Evolutionary conservation across 1,139 yeast genomes (phyloP).

Genomic region (Kodamaea ohmeri): DNA sequence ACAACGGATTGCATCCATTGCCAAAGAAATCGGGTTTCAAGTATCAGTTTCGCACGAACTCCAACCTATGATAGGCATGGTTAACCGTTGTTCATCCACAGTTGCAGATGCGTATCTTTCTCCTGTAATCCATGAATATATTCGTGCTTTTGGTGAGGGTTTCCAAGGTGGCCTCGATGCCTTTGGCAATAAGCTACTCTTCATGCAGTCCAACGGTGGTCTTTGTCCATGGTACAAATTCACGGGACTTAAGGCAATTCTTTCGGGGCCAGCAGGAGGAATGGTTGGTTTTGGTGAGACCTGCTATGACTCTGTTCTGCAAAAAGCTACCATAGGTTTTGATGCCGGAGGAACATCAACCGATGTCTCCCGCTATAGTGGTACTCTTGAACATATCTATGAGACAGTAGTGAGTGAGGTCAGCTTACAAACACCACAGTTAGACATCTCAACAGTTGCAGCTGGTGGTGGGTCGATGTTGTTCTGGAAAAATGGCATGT

Average conservation of each 20-base stretch:
- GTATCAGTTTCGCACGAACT: conserved; percentile 42
- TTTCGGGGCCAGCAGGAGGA: conserved; percentile 53
- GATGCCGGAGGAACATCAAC: conserved; percentile 51
- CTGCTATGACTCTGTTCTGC: conserved; percentile 32
- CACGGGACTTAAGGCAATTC: conserved; percentile 46
- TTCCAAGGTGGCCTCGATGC: conserved; percentile 44
- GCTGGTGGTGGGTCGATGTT: conserved; percentile 50
- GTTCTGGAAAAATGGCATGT: conserved; percentile 46
- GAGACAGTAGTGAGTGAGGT: conserved; percentile 47
- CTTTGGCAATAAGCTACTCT: conserved; percentile 41
- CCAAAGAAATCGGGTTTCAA: conserved; percentile 34
- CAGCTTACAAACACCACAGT: conserved; percentile 44
- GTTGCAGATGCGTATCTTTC: conserved; percentile 47
- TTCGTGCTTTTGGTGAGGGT: conserved; percentile 39
- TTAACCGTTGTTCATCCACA: conserved; percentile 43
- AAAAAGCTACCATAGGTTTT: conserved; percentile 43
- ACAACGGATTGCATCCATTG: conserved; percentile 33
- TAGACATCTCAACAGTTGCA: conserved; percentile 47
- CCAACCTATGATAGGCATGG: conserved; percentile 47
- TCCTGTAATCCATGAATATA: conserved; percentile 35
- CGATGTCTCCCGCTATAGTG: conserved; percentile 44
- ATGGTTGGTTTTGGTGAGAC: conserved; percentile 50
- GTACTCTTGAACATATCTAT: conserved; percentile 40
- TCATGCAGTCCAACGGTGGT: conserved; percentile 52
- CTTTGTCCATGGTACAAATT: conserved; percentile 49